Conservation (phyloP, 495 filamentous ascomycete species). For the Aspergillus sclerotioniger region DNA sequence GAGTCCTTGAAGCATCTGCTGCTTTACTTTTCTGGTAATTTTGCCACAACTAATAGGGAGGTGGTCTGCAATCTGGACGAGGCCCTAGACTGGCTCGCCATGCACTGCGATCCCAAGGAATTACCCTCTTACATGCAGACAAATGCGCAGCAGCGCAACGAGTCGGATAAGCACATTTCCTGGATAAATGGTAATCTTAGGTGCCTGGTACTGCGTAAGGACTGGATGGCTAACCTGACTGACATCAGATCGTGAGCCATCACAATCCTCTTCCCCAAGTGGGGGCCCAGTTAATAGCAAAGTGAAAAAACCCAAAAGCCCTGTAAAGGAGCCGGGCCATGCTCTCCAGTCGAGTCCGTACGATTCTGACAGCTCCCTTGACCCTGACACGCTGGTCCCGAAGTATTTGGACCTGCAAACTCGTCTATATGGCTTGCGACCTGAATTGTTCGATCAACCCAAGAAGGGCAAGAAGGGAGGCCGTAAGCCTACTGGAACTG, state of each 20-base stretch:
- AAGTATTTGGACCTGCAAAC: conserved; percentile 70
- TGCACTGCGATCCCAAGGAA: conserved; percentile 64
- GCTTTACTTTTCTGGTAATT: conserved; percentile 51
- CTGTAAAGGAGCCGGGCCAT: conserved; percentile 26
- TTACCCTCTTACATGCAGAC: conserved; percentile 65
- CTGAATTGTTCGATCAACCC: conserved; percentile 52
- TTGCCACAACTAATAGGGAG: conserved; percentile 55
- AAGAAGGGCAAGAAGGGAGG: conserved; percentile 43
- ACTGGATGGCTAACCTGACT: conserved; percentile 36
- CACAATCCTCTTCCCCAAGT: conserved; percentile 32
- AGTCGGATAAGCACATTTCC: conserved; percentile 36
- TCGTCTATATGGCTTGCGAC: conserved; percentile 68
- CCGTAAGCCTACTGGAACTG: conserved; percentile 24
- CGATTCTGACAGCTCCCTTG: conserved; percentile 55
- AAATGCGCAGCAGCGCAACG: conserved; percentile 31
- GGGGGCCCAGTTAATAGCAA: conserved; percentile 24
- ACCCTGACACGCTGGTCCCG: conserved; percentile 72
- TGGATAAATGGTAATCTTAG: conserved; percentile 45
- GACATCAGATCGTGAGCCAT: conserved; percentile 33
- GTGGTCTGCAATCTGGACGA: conserved; percentile 81
- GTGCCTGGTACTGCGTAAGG: conserved; percentile 17
- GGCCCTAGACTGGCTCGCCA: conserved; percentile 80
- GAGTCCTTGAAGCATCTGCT: conserved; percentile 65
- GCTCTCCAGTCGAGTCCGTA: conserved; percentile 22
- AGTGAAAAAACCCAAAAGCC: conserved; percentile 27